Evolutionary conservation across 805 yeast species (phyloP).

Genomic region (Alloascoidea hylecoeti): DNA sequence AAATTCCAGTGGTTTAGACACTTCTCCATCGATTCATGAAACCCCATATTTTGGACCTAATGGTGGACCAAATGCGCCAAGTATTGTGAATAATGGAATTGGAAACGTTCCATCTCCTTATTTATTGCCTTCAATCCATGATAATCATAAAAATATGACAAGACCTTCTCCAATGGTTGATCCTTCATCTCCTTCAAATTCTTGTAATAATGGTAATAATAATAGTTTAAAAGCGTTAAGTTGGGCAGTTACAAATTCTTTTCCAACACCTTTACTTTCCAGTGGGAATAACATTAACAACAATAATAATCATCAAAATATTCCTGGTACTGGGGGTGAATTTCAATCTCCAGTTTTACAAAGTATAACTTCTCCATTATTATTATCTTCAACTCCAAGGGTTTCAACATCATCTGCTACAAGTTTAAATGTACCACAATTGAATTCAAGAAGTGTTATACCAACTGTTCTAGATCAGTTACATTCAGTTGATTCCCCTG

Average conservation of each 20-base stretch:
- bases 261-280: conserved; percentile 1
- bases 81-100: too few relatives aligned
- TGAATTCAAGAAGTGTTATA: background rate
- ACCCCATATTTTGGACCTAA: too few relatives aligned
- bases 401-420: background rate
- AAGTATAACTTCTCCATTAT: background rate
- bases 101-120: too few relatives aligned
- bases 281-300: background rate
- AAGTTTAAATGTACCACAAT: background rate
- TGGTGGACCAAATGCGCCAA: too few relatives aligned
- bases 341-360: background rate
- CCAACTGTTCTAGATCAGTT: background rate
- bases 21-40: too few relatives aligned
- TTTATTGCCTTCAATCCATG: too few relatives aligned
- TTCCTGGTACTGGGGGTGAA: background rate
- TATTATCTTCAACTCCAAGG: background rate
- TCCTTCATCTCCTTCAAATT: too few relatives aligned
- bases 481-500: background rate
- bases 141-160: too few relatives aligned
- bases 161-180: too few relatives aligned
- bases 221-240: background rate
- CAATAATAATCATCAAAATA: background rate
- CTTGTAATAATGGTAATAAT: too few relatives aligned
- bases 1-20: too few relatives aligned
- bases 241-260: background rate